Percentiles rank a stretch among this genome's conserved stretches.
These are phyloP conservation scores for Thielaviopsis euricoi DNA, from an alignment of 2,329 filamentous ascomycete genomes.

Conservation along the genomic window DNA sequence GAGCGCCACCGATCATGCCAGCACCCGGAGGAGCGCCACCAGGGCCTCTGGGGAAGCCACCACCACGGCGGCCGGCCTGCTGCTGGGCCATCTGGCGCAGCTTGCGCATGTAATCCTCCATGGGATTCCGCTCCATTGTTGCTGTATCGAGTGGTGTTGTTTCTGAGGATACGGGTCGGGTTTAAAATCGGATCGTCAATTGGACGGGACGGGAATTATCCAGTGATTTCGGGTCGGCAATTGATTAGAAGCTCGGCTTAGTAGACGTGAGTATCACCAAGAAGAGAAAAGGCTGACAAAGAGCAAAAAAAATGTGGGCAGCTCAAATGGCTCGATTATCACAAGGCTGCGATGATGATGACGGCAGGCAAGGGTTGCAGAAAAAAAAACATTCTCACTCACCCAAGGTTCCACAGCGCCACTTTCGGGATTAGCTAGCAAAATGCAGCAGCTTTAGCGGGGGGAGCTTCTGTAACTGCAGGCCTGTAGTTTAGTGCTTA, in stretches of 20 bases:
- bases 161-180: neutral
- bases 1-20: constrained; percentile 24
- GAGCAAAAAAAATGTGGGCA: neutral
- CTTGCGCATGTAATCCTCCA: constrained; percentile 34
- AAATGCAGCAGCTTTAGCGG: no score
- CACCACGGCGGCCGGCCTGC: constrained; percentile 24
- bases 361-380: neutral
- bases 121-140: constrained; percentile 19
- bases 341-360: neutral
- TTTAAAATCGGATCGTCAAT: constrained; percentile 10
- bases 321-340: neutral
- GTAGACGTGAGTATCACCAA: neutral
- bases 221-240: neutral
- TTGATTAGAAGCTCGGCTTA: neutral
- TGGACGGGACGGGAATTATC: neutral
- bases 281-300: neutral
- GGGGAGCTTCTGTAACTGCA: neutral
- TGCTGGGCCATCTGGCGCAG: constrained; percentile 31
- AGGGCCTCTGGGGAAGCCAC: constrained; percentile 25
- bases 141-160: neutral
- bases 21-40: constrained; percentile 19
- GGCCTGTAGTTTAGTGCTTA: neutral
- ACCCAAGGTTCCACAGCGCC: constrained; percentile 1
- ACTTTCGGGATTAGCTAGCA: neutral
- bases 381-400: neutral